phyloP scores from a whole-genome alignment of 805 yeast species.

The Pichia phayaonensis region DNA sequence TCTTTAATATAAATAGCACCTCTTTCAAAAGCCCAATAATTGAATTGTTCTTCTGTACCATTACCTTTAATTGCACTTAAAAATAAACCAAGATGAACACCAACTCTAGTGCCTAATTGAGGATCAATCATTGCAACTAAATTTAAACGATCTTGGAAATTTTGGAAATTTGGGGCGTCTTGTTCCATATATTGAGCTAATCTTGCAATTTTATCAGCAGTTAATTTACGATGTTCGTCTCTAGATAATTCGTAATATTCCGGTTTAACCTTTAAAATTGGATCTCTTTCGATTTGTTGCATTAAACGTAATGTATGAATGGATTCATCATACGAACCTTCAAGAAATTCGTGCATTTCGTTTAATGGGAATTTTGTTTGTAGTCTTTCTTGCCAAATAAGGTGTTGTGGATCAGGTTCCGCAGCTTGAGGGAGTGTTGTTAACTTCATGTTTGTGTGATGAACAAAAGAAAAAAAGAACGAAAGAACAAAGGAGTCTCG shows the following conservation, averaged over 20 bases:
- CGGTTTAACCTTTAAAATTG: slow-evolving; percentile 47
- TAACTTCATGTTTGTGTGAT: slow-evolving; percentile 26
- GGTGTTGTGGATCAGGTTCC: slow-evolving; percentile 30
- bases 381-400: slow-evolving; percentile 39
- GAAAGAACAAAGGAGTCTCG: no score
- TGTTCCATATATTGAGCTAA: slow-evolving; percentile 51
- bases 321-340: slow-evolving; percentile 40
- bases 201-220: slow-evolving; percentile 55
- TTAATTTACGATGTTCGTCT: slow-evolving; percentile 47
- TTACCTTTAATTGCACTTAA: slow-evolving; percentile 75
- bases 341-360: slow-evolving; percentile 49
- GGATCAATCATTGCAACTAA: slow-evolving; percentile 67
- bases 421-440: slow-evolving; percentile 19
- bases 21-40: slow-evolving; percentile 72
- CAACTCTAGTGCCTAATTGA: slow-evolving; percentile 70
- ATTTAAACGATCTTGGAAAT: slow-evolving; percentile 52
- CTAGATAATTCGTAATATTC: slow-evolving; percentile 52
- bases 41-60: slow-evolving; percentile 77
- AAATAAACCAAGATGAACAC: slow-evolving; percentile 84
- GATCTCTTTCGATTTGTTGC: slow-evolving; percentile 61
- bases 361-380: slow-evolving; percentile 35
- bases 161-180: slow-evolving; percentile 32
- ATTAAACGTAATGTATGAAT: slow-evolving; percentile 39
- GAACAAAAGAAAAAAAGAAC: neutral
- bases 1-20: slow-evolving; percentile 55